Conservation (phyloP, 2,329 filamentous ascomycete genomes). For the Chaetomium strumarium region DNA sequence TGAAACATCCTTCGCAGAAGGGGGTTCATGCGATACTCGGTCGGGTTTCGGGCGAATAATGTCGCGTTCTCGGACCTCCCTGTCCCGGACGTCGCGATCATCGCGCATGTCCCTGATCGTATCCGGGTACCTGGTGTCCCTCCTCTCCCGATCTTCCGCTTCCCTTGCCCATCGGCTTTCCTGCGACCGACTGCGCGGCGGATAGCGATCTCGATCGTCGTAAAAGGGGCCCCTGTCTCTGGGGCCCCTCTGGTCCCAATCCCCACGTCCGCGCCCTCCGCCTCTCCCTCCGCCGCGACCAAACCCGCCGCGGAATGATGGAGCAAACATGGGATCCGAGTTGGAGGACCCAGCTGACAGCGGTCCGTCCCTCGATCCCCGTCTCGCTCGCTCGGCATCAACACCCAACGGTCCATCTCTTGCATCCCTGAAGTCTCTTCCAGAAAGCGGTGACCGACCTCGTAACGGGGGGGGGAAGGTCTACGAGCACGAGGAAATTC, state of each 20-base stretch:
- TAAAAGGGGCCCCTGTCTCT: slow-evolving; percentile 49
- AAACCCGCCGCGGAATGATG: slow-evolving; percentile 50
- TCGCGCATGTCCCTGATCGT: slow-evolving; percentile 38
- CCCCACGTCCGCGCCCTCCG: slow-evolving; percentile 47
- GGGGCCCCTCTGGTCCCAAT: slow-evolving; percentile 45
- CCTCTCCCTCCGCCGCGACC: slow-evolving; percentile 52
- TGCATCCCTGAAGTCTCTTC: slow-evolving; percentile 57
- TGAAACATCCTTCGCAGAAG: slow-evolving; percentile 46
- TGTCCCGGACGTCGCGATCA: slow-evolving; percentile 44
- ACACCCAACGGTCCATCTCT: slow-evolving; percentile 53
- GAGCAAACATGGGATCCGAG: slow-evolving; percentile 58
- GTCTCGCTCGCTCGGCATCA: slow-evolving; percentile 60
- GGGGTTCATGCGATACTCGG: slow-evolving; percentile 43
- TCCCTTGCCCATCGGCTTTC: slow-evolving; percentile 56
- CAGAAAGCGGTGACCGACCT: slow-evolving; percentile 54
- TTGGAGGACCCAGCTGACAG: slow-evolving; percentile 65
- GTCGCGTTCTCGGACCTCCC: slow-evolving; percentile 32
- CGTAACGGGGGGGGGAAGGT: slow-evolving; percentile 34
- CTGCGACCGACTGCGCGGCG: slow-evolving; percentile 58
- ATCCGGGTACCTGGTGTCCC: slow-evolving; percentile 35
- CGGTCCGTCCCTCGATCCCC: slow-evolving; percentile 67
- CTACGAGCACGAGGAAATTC: slow-evolving; percentile 49
- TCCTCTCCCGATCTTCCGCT: slow-evolving; percentile 36
- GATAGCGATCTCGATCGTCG: slow-evolving; percentile 58
- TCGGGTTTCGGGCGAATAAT: slow-evolving; percentile 47